Evolutionary conservation across 164 flowering plant genomes (phyloP).

Genomic region (Nelumbo lutea): DNA sequence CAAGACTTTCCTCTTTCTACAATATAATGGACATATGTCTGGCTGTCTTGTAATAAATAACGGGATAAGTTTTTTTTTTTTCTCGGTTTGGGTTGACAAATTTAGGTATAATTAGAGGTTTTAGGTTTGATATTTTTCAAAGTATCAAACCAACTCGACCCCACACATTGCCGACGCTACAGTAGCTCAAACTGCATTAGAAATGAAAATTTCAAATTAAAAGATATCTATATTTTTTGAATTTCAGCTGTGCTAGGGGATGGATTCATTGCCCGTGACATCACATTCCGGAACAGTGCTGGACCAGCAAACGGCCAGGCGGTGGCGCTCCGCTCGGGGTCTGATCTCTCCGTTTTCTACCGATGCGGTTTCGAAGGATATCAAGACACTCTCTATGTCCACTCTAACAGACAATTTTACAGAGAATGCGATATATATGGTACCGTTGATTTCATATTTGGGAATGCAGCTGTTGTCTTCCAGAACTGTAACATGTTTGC

Average conservation of each 20-base stretch:
- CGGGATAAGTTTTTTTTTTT: neutral
- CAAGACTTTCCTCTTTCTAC: too few relatives aligned
- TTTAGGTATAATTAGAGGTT: too few relatives aligned
- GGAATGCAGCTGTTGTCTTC: slow-evolving; percentile 65
- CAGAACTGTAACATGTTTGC: slow-evolving; percentile 60
- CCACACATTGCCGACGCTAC: too few relatives aligned
- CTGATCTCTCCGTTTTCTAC: slow-evolving; percentile 65
- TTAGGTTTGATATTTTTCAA: neutral
- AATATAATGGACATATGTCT: too few relatives aligned
- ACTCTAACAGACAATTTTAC: slow-evolving; percentile 63
- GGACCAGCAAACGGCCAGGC: slow-evolving; percentile 59
- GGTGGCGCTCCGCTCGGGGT: slow-evolving; percentile 60
- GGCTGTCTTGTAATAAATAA: too few relatives aligned
- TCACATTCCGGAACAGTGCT: slow-evolving; percentile 63
- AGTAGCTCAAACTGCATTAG: too few relatives aligned
- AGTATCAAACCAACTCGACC: too few relatives aligned
- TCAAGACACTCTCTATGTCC: slow-evolving; percentile 74
- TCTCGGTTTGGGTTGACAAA: too few relatives aligned
- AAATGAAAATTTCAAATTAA: too few relatives aligned
- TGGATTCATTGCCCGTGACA: slow-evolving; percentile 38
- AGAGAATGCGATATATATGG: slow-evolving; percentile 63
- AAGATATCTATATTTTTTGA: neutral
- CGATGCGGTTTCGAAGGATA: slow-evolving; percentile 62
- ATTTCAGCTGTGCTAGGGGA: slow-evolving; percentile 25
- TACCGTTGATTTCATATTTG: slow-evolving; percentile 71